Conservation (phyloP, 345 rosid species). For the Iberis pinnata region DNA sequence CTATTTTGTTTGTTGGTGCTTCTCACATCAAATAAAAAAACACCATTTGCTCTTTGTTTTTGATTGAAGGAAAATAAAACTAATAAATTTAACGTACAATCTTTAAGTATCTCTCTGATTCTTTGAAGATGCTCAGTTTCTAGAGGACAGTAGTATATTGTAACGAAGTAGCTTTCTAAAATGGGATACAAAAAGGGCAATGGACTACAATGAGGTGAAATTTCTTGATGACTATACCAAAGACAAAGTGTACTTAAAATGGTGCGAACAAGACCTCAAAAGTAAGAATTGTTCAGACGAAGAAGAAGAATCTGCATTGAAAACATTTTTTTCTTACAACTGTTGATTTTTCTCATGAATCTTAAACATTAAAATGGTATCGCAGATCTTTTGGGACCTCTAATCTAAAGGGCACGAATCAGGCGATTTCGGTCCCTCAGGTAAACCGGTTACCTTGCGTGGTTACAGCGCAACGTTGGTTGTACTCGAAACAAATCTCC, state of each 20-base stretch:
- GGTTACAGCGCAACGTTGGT: conserved; percentile 42
- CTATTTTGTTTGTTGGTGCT: conserved; percentile 22
- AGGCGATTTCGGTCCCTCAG: conserved; percentile 29
- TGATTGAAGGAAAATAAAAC: too few species aligned
- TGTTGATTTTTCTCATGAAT: too few species aligned
- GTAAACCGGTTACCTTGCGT: conserved; percentile 22
- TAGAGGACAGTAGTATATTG: too few species aligned
- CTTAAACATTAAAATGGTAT: too few species aligned
- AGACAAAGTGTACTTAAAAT: too few species aligned
- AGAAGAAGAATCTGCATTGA: too few species aligned
- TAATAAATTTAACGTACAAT: too few species aligned
- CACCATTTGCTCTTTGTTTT: background rate
- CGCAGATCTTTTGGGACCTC: conserved; percentile 41
- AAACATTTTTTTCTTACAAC: too few species aligned
- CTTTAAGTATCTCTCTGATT: conserved; percentile 37
- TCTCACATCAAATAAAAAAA: conserved; percentile 3
- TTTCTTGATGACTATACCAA: conserved; percentile 65
- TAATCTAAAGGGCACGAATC: conserved; percentile 38
- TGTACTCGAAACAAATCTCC: conserved; percentile 37
- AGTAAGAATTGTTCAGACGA: too few species aligned
- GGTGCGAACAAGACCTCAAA: too few species aligned
- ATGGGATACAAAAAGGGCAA: conserved; percentile 72
- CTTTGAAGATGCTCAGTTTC: too few species aligned
- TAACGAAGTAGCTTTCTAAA: conserved; percentile 78
- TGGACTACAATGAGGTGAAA: conserved; percentile 92